Base-by-base conservation (phyloP, 1,284 basidiomycete species). In the Ustilago hordei region DNA sequence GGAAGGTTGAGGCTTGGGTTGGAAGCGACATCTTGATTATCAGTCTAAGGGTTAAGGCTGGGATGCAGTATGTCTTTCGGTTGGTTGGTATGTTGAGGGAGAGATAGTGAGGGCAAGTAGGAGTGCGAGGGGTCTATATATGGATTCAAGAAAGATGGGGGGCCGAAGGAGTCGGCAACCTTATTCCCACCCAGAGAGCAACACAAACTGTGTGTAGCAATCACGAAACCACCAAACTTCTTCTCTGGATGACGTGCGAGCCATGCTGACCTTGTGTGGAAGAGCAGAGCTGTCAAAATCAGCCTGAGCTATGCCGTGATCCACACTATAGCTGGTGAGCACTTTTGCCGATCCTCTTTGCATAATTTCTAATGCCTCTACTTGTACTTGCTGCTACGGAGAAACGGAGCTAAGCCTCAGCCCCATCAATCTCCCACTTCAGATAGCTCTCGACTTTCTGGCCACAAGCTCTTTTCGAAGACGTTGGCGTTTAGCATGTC, bases 1-100 rank as follows among this genome's bases (percentile, higher is more conserved):
- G 70, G 71, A 82, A 83, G 7, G 45, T 28, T 50, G 62, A 48
- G n/a, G 68, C 31, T 28, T 63, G 50, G 23, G 60, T 48, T 38
- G 65, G 70, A 15, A 74, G 39, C n/a, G 75, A 67, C 69, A 76
- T 80, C 12, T 36, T 57, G 48, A 19, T 11, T 15, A 12, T 34
- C 38, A 31, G 11, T 39, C 17, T 47, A 48, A 5, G 11, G 17
- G 41, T 15, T 15, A 13, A 4, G 12, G 13, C 6, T 38, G n/a
- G 34, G n/a, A 17, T 39, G 38, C 23, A 28, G 23, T 28, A 28
- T 28, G 23, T 28, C 23, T 28, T 28, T 28, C 23, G 3, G 23
- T 3, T 39, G 38, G 15, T 11, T 11, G 15, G 38, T 39, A 39
- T 39, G 38, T 17, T 39, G 38, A 39, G 38, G 15, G 38, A 11